Evolutionary conservation across 768 basidiomycete species (phyloP).

Genomic region (Hydnum rufescens): DNA sequence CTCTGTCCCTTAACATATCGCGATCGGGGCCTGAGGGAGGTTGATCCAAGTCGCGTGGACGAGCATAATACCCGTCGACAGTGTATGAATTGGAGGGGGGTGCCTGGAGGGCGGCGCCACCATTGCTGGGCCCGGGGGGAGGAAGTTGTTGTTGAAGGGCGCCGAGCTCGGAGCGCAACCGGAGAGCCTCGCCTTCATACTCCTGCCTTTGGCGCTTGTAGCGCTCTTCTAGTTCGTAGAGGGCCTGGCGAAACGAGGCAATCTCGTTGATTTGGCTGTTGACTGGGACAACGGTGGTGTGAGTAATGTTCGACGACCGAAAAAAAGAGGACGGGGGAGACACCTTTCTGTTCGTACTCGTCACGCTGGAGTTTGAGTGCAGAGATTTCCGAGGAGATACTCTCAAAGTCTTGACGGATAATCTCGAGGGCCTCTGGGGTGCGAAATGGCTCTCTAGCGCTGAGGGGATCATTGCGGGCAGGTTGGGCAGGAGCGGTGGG

Average conservation of each 20-base stretch:
- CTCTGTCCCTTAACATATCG: conserved; percentile 17
- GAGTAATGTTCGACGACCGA: not conserved
- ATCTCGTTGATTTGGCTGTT: conserved; percentile 74
- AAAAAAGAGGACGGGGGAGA: too few relatives aligned
- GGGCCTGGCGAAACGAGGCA: conserved; percentile 67
- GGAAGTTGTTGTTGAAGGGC: conserved; percentile 11
- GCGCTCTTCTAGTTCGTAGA: conserved; percentile 81
- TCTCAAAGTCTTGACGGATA: conserved; percentile 72
- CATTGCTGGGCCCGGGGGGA: conserved; percentile 14
- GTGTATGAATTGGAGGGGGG: conserved; percentile 17
- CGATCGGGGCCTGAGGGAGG: conserved; percentile 13
- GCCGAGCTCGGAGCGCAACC: conserved; percentile 46
- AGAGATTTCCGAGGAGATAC: conserved; percentile 44
- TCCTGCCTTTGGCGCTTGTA: conserved; percentile 71
- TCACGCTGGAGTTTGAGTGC: conserved; percentile 58
- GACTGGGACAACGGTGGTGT: conserved; percentile 24
- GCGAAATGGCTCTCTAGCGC: conserved; percentile 1
- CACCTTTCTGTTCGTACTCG: conserved; percentile 79
- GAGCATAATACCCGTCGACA: conserved; percentile 20
- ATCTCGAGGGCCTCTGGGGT: conserved; percentile 51
- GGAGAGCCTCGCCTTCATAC: conserved; percentile 68
- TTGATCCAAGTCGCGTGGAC: conserved; percentile 16
- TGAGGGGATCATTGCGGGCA: not conserved
- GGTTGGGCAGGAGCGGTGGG: conserved; percentile 20
- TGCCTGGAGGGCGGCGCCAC: conserved; percentile 12